phyloP scores from a whole-genome alignment of 495 filamentous ascomycete species.

The Lindgomyces ingoldianus region DNA sequence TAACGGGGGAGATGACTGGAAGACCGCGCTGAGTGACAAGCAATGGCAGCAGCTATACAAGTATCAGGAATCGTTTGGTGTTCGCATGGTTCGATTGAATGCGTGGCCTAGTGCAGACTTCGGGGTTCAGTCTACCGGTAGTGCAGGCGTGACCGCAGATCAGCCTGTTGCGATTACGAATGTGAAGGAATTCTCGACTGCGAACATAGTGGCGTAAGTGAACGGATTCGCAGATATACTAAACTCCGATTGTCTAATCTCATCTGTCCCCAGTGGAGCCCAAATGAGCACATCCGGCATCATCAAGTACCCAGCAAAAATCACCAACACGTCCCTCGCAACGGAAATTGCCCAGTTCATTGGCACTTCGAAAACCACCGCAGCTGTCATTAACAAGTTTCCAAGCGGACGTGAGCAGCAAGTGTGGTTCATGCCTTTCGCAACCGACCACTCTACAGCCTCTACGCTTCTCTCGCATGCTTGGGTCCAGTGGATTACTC shows the following conservation, averaged over 20 bases:
- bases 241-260: background rate
- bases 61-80: constrained; percentile 59
- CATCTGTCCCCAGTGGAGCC: constrained; percentile 4
- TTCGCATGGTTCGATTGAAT: constrained; percentile 64
- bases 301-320: constrained; percentile 59
- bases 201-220: constrained; percentile 25
- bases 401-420: constrained; percentile 57
- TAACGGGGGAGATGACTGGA: constrained; percentile 50
- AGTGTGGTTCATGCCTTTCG: constrained; percentile 60
- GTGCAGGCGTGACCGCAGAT: constrained; percentile 13
- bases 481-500: constrained; percentile 63
- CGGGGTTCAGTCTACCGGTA: constrained; percentile 41
- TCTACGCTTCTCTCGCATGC: constrained; percentile 61
- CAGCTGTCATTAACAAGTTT: constrained; percentile 63
- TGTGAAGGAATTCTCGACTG: constrained; percentile 23
- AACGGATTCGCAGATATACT: background rate
- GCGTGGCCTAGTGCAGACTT: constrained; percentile 55
- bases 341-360: constrained; percentile 57
- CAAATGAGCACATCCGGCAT: constrained; percentile 55
- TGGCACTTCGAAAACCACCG: constrained; percentile 42
- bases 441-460: constrained; percentile 56
- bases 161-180: constrained; percentile 26
- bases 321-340: constrained; percentile 55
- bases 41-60: constrained; percentile 60
- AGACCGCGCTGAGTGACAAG: constrained; percentile 55